Conservation (phyloP, 1,284 basidiomycete genomes). For the Gymnopus androsaceus region DNA sequence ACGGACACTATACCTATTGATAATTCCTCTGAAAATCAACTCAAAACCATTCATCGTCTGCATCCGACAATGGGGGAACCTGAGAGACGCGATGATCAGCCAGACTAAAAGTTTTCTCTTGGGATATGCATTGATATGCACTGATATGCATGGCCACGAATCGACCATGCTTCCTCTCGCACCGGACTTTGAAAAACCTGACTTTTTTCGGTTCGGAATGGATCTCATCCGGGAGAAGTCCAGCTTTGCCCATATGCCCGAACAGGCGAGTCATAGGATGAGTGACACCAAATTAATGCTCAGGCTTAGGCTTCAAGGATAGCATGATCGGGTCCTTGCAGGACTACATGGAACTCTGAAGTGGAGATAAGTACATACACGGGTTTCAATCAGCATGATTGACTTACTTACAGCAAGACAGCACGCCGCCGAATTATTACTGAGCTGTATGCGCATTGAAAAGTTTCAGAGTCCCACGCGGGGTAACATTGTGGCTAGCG, state of each 20-base stretch:
- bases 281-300: neutral
- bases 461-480: neutral
- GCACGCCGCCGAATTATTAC: neutral
- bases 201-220: neutral
- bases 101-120: too few relatives aligned
- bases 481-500: neutral
- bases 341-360: too few relatives aligned
- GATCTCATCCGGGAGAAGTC: slow-evolving; percentile 1
- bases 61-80: too few relatives aligned
- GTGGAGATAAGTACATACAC: too few relatives aligned
- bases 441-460: neutral
- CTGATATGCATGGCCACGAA: too few relatives aligned
- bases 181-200: neutral
- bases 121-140: too few relatives aligned
- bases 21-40: too few relatives aligned
- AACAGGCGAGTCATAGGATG: neutral
- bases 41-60: too few relatives aligned
- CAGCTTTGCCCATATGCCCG: neutral
- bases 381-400: neutral
- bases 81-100: too few relatives aligned
- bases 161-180: too few relatives aligned
- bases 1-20: too few relatives aligned
- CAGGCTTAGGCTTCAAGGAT: too few relatives aligned
- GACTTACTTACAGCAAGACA: neutral
- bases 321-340: neutral